Evolutionary conservation across 306 rosid species (phyloP), one percentile per base, ranked within the genome.

Genomic region (Lathyrus oleraceus): DNA sequence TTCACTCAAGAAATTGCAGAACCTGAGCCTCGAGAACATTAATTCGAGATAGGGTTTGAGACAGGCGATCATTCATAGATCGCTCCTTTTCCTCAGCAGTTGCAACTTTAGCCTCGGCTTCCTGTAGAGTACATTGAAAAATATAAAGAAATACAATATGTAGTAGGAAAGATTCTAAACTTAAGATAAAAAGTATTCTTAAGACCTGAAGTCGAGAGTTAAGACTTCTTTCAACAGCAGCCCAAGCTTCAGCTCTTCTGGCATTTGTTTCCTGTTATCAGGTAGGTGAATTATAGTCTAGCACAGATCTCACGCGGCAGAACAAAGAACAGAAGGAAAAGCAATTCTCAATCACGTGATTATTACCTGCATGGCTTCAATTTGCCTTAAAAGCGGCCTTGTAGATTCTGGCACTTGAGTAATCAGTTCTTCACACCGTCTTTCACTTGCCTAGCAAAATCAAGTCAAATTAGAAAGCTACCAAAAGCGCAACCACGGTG

Each of bases 1-100:
- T 72, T 48, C 60, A 70, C 51, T 14, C 17, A 78, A 23, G 61
- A 71, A 80, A 73, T 75, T 81, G 48, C 75, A 71, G 62, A 75
- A 95, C 99, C 99, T 95, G 99, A 67, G 97, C 99, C 87, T 95
- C 99, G 44, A 95, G 99, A 84, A 95, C 99, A 78, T 95, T 95
- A 56, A 91, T 85, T 78, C 97, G 87, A 71, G 99, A 95, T 79
- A 95, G 79, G 74, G 97, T 95, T 73, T 95, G 99, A 72, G 97
- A 87, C 71, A 95, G 74, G 76, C 99, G 99, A 42, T 91, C 96
- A 78, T 89, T 95, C 78, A 87, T 72, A 30, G 97, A 91, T 76
- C 89, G 86, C 85, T 95, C 99, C 67, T 85, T 87, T 83, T 91
- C 99, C 87, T 95, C 99, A 16, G 99, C 91, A 76, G 93, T 85